These are phyloP conservation scores for Trametes polyzona DNA, from an alignment of 1,284 basidiomycete genomes.

Conservation along the genomic window DNA sequence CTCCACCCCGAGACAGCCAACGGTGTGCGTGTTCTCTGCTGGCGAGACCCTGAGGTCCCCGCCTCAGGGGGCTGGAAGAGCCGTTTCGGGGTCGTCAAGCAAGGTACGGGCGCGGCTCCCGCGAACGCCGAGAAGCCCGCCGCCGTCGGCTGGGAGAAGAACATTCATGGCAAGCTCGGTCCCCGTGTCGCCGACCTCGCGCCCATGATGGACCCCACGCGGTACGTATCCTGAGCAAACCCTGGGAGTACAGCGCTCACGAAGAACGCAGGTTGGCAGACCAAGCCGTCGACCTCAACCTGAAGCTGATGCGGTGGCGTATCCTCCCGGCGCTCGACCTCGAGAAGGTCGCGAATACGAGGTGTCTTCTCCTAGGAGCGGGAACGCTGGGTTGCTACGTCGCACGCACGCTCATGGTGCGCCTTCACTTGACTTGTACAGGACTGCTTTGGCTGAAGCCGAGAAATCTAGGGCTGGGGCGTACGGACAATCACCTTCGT, in stretches of 20 bases:
- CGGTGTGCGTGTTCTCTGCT: slow-evolving; percentile 71
- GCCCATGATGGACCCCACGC: slow-evolving; percentile 92
- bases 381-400: slow-evolving; percentile 98
- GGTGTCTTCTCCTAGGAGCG: slow-evolving; percentile 89
- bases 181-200: slow-evolving; percentile 92
- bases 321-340: slow-evolving; percentile 90
- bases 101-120: slow-evolving; percentile 30
- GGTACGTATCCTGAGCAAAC: slow-evolving; percentile 41
- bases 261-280: slow-evolving; percentile 71
- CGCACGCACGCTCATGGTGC: slow-evolving; percentile 84
- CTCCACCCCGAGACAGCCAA: slow-evolving; percentile 50
- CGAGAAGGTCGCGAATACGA: slow-evolving; percentile 82
- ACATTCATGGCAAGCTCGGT: slow-evolving; percentile 80
- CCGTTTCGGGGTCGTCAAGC: slow-evolving; percentile 56
- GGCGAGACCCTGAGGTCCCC: slow-evolving; percentile 63
- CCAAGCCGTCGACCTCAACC: slow-evolving; percentile 95
- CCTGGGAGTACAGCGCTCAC: background rate
- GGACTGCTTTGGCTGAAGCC: background rate
- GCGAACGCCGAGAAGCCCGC: slow-evolving; percentile 41
- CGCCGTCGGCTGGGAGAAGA: slow-evolving; percentile 96
- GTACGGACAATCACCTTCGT: slow-evolving; percentile 92
- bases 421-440: slow-evolving; percentile 18
- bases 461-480: slow-evolving; percentile 85
- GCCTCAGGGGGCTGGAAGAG: slow-evolving; percentile 59
- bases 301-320: slow-evolving; percentile 98